Percentiles rank a stretch among this genome's conserved stretches.
These are phyloP conservation scores for Laguncularia racemosa DNA, from an alignment of 345 rosid genomes.

Conservation along the genomic window DNA sequence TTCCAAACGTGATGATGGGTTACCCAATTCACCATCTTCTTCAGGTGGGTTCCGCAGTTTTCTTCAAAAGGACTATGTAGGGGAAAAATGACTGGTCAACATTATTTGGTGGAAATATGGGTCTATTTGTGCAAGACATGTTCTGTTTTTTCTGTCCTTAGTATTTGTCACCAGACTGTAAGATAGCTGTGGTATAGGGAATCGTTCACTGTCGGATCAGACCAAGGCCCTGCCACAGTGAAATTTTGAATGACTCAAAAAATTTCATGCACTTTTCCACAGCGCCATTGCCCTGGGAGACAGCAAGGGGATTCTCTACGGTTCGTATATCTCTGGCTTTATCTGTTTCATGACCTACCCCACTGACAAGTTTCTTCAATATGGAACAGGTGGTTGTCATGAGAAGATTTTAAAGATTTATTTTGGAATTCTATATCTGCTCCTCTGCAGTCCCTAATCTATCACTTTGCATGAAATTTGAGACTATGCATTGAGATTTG, in stretches of 20 bases:
- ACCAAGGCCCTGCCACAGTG: slow-evolving; percentile 55
- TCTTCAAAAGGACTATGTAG: slow-evolving; percentile 86
- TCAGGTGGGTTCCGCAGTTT: slow-evolving; percentile 99
- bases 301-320: slow-evolving; percentile 58
- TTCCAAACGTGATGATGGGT: slow-evolving; percentile 49
- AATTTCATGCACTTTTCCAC: slow-evolving; percentile 53
- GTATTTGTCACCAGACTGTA: slow-evolving; percentile 57
- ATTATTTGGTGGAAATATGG: slow-evolving; percentile 54
- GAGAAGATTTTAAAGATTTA: slow-evolving; percentile 24
- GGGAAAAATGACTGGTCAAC: slow-evolving; percentile 55
- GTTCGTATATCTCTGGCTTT: slow-evolving; percentile 98
- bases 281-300: slow-evolving; percentile 58
- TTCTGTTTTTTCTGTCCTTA: slow-evolving; percentile 50
- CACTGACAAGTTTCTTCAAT: slow-evolving; percentile 53
- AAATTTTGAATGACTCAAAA: slow-evolving; percentile 57
- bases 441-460: slow-evolving; percentile 10
- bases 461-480: background rate
- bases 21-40: slow-evolving; percentile 96
- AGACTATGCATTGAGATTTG: no score
- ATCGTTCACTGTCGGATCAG: slow-evolving; percentile 52
- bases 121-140: slow-evolving; percentile 34
- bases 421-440: slow-evolving; percentile 13
- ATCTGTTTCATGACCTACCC: slow-evolving; percentile 37
- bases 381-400: slow-evolving; percentile 60
- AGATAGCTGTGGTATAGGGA: slow-evolving; percentile 70